Evolutionary conservation across 2,329 filamentous ascomycete genomes (phyloP).

Genomic region (Trematosphaeria pertusa): DNA sequence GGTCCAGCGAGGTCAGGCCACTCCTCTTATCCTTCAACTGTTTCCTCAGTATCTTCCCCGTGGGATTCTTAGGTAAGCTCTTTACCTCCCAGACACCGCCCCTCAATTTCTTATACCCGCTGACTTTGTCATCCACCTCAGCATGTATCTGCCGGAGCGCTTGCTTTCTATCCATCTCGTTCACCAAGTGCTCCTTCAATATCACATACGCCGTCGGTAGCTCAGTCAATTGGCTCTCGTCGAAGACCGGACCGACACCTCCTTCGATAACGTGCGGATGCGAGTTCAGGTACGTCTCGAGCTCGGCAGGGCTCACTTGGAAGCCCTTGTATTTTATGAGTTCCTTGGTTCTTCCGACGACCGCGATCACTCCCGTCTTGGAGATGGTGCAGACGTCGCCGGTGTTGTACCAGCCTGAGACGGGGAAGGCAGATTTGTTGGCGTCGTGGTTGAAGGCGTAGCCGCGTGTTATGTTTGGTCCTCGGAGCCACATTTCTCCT

Average conservation of each 20-base stretch:
- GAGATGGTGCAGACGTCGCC: constrained; percentile 67
- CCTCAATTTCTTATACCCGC: constrained; percentile 26
- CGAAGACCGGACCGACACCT: constrained; percentile 14
- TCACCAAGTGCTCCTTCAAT: constrained; percentile 12
- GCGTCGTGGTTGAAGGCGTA: constrained; percentile 75
- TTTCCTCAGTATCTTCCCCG: constrained; percentile 16
- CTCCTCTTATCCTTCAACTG: constrained; percentile 14
- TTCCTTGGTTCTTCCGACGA: constrained; percentile 71
- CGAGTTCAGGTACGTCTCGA: constrained; percentile 19
- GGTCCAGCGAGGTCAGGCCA: constrained; percentile 18
- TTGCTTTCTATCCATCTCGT: constrained; percentile 10
- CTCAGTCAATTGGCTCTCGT: constrained; percentile 19
- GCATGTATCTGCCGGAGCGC: constrained; percentile 13
- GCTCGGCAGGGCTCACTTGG: constrained; percentile 21
- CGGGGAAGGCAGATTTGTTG: constrained; percentile 71
- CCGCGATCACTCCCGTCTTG: constrained; percentile 76
- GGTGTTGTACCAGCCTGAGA: constrained; percentile 61
- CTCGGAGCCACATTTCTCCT: constrained; percentile 69
- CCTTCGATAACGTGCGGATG: constrained; percentile 18
- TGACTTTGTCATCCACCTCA: constrained; percentile 15
- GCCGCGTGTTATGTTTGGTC: constrained; percentile 78
- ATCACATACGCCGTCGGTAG: constrained; percentile 21
- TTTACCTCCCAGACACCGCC: constrained; percentile 19
- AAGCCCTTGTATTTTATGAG: constrained; percentile 29
- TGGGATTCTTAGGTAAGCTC: constrained; percentile 22